Percentiles rank a stretch among this genome's conserved stretches.
Evolutionary conservation across 148 eudicot genomes (phyloP).

Genomic region (Nepenthes mirabilis): DNA sequence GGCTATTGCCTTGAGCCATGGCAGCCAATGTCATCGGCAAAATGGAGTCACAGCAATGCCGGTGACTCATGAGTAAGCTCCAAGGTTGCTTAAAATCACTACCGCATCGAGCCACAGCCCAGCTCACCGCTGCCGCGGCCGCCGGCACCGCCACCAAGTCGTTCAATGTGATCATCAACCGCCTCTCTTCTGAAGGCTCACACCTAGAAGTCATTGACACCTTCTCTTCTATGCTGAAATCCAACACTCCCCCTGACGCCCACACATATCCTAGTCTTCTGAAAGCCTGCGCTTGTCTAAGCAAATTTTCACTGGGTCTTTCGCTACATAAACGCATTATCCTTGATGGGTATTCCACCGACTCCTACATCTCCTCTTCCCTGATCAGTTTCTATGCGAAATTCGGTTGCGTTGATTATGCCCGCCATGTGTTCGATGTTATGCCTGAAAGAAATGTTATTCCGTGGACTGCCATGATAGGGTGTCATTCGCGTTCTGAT

Average conservation of each 20-base stretch:
- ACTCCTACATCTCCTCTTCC: conserved; percentile 58
- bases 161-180: conserved; percentile 49
- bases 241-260: conserved; percentile 45
- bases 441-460: conserved; percentile 61
- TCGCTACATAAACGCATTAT: conserved; percentile 44
- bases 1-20: too few relatives aligned
- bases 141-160: conserved; percentile 25
- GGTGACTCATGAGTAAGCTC: conserved; percentile 19
- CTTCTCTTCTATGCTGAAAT: conserved; percentile 46
- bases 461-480: conserved; percentile 72
- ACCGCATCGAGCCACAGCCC: conserved; percentile 6
- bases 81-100: conserved; percentile 13
- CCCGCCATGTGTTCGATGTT: conserved; percentile 59
- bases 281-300: conserved; percentile 61
- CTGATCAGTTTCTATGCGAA: conserved; percentile 54
- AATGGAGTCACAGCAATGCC: neutral
- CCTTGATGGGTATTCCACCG: conserved; percentile 46
- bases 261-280: conserved; percentile 62
- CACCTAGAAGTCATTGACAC: conserved; percentile 45
- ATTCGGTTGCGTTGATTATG: conserved; percentile 25
- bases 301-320: conserved; percentile 37
- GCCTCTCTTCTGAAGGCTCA: conserved; percentile 33
- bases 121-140: conserved; percentile 14
- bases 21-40: too few relatives aligned
- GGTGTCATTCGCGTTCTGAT: conserved; percentile 46